Percentiles rank a stretch among this genome's conserved stretches.
These are phyloP conservation scores for Solanum chacoense DNA, from an alignment of 305 asterid genomes.

Conservation along the genomic window DNA sequence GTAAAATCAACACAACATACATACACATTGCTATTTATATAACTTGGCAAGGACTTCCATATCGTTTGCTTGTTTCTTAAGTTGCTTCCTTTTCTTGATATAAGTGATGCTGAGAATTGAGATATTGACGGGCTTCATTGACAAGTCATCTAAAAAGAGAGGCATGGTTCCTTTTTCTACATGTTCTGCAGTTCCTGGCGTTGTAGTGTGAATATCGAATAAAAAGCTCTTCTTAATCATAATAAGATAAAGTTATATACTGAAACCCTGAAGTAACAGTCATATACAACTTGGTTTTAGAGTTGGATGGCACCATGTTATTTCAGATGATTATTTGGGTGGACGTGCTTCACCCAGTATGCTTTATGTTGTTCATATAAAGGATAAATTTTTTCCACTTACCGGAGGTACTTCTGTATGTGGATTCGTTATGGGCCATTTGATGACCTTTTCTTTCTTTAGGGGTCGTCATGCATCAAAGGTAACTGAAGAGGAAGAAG, in stretches of 20 bases:
- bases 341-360: not conserved
- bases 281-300: not conserved
- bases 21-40: not conserved
- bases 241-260: not conserved
- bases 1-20: not conserved
- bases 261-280: not conserved
- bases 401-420: not conserved
- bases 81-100: not conserved
- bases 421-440: not conserved
- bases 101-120: not conserved
- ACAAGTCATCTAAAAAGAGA: not conserved
- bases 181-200: not conserved
- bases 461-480: conserved; percentile 99
- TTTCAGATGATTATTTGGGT: not conserved
- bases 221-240: not conserved
- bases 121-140: not conserved
- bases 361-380: not conserved
- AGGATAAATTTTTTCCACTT: not conserved
- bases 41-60: not conserved
- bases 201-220: not conserved
- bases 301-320: not conserved
- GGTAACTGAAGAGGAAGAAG: conserved; percentile 98
- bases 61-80: not conserved
- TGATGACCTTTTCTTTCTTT: conserved; percentile 8
- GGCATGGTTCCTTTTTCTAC: not conserved